Base-by-base conservation (phyloP, 768 basidiomycete species). In the Pisolithus marmoratus region DNA sequence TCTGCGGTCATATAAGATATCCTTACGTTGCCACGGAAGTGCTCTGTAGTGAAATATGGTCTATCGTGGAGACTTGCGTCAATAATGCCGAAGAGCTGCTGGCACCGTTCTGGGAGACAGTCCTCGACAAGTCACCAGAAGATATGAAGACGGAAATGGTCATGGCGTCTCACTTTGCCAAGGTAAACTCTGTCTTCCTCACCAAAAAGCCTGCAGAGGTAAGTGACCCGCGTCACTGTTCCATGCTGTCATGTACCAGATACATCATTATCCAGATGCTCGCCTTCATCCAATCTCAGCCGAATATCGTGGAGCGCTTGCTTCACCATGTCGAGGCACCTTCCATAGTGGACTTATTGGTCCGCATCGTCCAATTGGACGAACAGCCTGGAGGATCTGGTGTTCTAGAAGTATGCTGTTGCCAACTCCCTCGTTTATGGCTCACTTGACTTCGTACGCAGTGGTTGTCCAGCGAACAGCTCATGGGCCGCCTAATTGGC, bases 11-110 rank as follows among this genome's bases (percentile, higher is more conserved):
- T n/a, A 27, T 20, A 46, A 96, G 94, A 69, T 97, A 92, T 68
- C 92, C 94, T 2, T 87, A 90, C 62, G 83, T 94, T 20, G 87
- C 92, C 17, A 93, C 94, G 24, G 95, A 98, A 67, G 92, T 97
- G 22, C 80, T 98, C 31, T 94, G 93, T 71, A 89, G 90, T 68
- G 94, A 95, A 60, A 86, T 95, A 70, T 96, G 93, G 87, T 89
- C 87, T 19, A 90, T 97, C 62, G 84, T 93, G 45, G 92, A 94
- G 69, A 91, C 90, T 1, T 90, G 92, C 60, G 74, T 95, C 60
- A 78, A 77, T 60, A 75, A 86, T 60, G 75, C 80, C 48, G 75
- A 83, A 9, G 81, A 86, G 52, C 76, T 96, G 49, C 77, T 97
- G 48, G 73, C 77, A 37, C 88, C 91, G 11, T 95, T 96, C 74